Evolutionary conservation across 768 basidiomycete genomes (phyloP), one percentile per base, ranked within the genome.

Genomic region (Lactarius indigo): DNA sequence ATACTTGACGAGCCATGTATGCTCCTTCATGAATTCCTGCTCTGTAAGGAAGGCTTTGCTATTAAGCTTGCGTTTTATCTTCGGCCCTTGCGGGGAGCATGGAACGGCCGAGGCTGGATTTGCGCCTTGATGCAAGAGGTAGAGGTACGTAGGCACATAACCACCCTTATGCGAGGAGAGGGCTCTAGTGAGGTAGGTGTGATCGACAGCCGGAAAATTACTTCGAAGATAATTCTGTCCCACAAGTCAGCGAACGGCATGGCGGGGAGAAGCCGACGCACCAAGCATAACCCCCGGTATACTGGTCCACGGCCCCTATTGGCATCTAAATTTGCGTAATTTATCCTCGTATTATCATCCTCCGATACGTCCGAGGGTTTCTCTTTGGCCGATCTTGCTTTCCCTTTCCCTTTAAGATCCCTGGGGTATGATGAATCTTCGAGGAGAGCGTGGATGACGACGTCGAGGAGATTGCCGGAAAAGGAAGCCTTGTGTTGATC

Each of bases 111-210:
- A 60, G 18, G 20, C 55, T 31, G 58, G 54, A 70, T 72, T 71
- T 82, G 83, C 72, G 33, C 77, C 75, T 64, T 83, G 78, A 56
- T 80, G 78, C 0, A 71, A 71, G 10, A 94, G 78, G 17, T 75
- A 74, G 33, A 90, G 74, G 72, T 86, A 84, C 0, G 91, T 81
- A 0, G 91, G 89, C 0, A 87, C 89, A 71, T 91, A 94, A 35
- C 90, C 80, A 1, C 69, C 70, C 10, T 80, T 78, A 62, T 82
- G 70, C 0, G 59, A 52, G 2, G 64, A 42, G 7, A 89, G 78
- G 12, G 72, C 74, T n/a, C 72, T 70, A 28, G 84, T 83, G 44
- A 92, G 78, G 71, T 86, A 81, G 0, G 79, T 72, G 60, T 83
- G 83, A 0, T 87, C 85, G 15, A 88, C 80, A 54, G 76, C 76